phyloP scores from a whole-genome alignment of 345 rosid genomes.

The Eutrema yunnanense region DNA sequence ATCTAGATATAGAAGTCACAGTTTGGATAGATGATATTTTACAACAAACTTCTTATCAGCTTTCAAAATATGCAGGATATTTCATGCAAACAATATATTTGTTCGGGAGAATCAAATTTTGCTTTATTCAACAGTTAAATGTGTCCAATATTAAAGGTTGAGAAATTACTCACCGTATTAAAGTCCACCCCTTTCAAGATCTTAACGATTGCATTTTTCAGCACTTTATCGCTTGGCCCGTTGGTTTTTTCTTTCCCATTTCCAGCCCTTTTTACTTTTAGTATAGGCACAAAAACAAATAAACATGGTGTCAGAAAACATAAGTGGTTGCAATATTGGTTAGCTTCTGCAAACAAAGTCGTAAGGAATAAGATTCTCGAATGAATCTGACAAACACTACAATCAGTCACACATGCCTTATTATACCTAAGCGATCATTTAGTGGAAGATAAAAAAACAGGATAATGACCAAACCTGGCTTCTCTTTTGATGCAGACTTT shows the following conservation, averaged over 20 bases:
- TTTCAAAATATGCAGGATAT: not conserved
- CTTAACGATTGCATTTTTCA: conserved; percentile 62
- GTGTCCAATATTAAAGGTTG: not conserved
- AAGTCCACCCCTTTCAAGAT: conserved; percentile 85
- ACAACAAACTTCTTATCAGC: not conserved
- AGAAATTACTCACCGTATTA: conserved; percentile 54
- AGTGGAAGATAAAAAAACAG: not conserved
- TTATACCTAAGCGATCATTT: not conserved
- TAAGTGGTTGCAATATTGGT: not conserved
- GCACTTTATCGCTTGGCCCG: conserved; percentile 52
- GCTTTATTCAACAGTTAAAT: not conserved
- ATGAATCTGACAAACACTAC: not conserved
- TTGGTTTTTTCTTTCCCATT: conserved; percentile 63
- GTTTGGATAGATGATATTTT: not conserved
- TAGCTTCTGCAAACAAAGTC: not conserved
- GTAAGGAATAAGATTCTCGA: not conserved
- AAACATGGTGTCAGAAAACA: conserved; percentile 15
- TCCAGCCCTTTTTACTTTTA: conserved; percentile 43
- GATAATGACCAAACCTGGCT: conserved; percentile 35
- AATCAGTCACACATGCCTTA: not conserved
- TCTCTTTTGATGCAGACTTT: conserved; percentile 64
- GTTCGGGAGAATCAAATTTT: not conserved
- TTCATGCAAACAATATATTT: not conserved
- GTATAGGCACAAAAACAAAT: conserved; percentile 16
- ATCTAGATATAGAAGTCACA: not conserved